Conservation (phyloP, 2,329 filamentous ascomycete species). For the Arthroderma sp. region DNA sequence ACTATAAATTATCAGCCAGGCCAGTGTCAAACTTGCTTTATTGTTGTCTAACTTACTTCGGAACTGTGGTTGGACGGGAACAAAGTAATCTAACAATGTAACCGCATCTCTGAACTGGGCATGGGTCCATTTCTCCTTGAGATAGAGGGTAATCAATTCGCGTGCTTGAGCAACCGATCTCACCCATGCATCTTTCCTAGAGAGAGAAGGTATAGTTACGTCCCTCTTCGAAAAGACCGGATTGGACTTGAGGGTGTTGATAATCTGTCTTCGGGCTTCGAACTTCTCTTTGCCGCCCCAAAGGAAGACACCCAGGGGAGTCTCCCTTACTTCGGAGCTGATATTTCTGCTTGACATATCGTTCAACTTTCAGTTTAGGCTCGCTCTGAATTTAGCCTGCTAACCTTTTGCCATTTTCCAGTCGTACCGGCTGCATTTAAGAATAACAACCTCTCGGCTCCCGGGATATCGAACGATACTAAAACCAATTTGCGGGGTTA, state of each 20-base stretch:
- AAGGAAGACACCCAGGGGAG: constrained; percentile 13
- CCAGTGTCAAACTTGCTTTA: background rate
- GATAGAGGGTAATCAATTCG: constrained; percentile 13
- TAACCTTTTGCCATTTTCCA: background rate
- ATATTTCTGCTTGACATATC: constrained; percentile 10
- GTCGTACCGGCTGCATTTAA: too few relatives aligned
- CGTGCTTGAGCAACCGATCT: constrained; percentile 12
- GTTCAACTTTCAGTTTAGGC: background rate
- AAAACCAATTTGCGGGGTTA: too few relatives aligned
- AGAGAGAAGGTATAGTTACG: constrained; percentile 11
- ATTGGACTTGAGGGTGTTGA: constrained; percentile 10
- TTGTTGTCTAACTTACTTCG: constrained; percentile 7
- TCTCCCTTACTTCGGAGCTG: constrained; percentile 10
- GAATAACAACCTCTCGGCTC: too few relatives aligned
- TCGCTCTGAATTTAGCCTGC: background rate
- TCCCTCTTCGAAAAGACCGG: constrained; percentile 13
- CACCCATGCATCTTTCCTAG: constrained; percentile 15
- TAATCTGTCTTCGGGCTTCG: constrained; percentile 11
- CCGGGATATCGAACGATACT: too few relatives aligned
- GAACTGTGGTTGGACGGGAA: constrained; percentile 15
- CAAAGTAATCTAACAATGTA: constrained; percentile 12
- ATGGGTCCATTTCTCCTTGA: constrained; percentile 12
- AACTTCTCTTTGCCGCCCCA: constrained; percentile 15
- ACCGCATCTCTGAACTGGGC: constrained; percentile 13
- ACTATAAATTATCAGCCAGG: constrained; percentile 5